Evolutionary conservation across 163 green algal species (phyloP).

Genomic region (Scenedesmus sp.): DNA sequence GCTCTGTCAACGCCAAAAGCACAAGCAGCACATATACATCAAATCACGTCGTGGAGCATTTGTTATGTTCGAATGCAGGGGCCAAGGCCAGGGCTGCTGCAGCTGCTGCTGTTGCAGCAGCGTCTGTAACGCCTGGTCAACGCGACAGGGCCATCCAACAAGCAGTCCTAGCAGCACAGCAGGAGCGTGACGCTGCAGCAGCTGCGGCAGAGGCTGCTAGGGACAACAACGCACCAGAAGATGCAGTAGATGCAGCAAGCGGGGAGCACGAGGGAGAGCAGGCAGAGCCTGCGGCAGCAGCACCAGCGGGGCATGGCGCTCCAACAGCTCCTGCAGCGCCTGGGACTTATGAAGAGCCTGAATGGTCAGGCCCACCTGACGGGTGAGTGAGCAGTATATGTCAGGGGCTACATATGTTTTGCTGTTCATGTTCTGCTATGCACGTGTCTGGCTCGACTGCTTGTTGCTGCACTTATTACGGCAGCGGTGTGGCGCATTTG

Average conservation of each 20-base stretch:
- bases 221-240: neutral
- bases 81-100: conserved; percentile 47
- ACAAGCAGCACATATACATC: neutral
- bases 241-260: neutral
- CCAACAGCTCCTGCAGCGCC: neutral
- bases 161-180: conserved; percentile 54
- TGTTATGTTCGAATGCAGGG: neutral
- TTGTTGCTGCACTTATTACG: too few relatives aligned
- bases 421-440: neutral
- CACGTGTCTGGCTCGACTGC: neutral
- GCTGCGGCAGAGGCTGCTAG: neutral
- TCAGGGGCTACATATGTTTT: neutral
- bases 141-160: conserved; percentile 72
- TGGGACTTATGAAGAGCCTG: conserved; percentile 61
- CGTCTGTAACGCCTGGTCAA: conserved; percentile 70
- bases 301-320: neutral
- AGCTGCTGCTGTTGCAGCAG: conserved; percentile 61
- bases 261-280: neutral
- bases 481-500: too few relatives aligned
- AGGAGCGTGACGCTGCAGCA: neutral
- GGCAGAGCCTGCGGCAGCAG: neutral
- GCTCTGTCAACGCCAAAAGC: too few relatives aligned
- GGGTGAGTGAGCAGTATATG: conserved; percentile 51
- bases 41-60: neutral
- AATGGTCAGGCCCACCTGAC: conserved; percentile 67